Percentiles rank a stretch among this genome's conserved stretches.
Evolutionary conservation across 176 grass and related monocot species (phyloP).

Genomic region (Eragrostis curvula): DNA sequence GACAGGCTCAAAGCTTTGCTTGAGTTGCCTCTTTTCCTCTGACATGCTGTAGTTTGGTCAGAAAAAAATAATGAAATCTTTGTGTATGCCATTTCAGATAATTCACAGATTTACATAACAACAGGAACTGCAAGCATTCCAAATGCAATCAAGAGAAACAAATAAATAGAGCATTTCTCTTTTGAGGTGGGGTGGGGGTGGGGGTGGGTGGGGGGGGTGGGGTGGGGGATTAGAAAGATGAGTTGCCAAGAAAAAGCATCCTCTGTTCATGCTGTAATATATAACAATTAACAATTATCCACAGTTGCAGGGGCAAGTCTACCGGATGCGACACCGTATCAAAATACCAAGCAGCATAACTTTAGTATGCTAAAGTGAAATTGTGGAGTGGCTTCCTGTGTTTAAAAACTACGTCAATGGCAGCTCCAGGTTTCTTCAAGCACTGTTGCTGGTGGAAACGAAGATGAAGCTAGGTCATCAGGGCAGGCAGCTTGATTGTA

Average conservation of each 20-base stretch:
- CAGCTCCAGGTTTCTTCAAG: background rate
- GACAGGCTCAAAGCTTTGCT: background rate
- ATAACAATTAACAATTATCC: background rate
- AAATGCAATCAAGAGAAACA: background rate
- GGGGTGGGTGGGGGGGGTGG: no score
- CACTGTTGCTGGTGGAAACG: background rate
- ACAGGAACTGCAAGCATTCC: background rate
- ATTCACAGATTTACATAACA: background rate
- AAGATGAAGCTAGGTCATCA: background rate
- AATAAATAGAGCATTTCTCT: background rate
- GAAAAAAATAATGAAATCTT: no score
- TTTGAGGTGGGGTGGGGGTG: no score
- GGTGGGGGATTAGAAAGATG: no score
- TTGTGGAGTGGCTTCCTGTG: background rate
- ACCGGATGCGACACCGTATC: background rate
- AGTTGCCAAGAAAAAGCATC: no score
- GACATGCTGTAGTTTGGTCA: background rate
- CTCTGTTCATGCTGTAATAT: background rate
- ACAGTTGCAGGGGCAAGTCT: background rate
- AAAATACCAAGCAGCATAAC: background rate
- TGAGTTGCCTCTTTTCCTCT: background rate
- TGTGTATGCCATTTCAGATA: background rate
- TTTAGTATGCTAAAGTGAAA: background rate
- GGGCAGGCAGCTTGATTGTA: background rate
- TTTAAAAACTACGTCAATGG: background rate